Base-by-base conservation (phyloP, 495 filamentous ascomycete species). In the Diplogelasinospora grovesii region DNA sequence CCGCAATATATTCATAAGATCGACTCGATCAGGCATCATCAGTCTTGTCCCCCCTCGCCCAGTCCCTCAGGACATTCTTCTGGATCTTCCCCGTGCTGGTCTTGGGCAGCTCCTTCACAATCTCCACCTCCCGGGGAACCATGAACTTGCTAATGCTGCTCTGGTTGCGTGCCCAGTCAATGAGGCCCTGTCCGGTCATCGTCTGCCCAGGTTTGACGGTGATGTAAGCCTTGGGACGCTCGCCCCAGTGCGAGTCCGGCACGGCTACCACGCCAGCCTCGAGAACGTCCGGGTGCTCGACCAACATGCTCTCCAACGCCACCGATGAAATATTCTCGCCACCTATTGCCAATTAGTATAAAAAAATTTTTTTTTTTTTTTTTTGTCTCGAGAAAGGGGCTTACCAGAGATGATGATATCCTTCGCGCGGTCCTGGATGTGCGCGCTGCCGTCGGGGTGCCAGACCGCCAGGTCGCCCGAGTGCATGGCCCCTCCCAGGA, bases 281-380 rank as follows among this genome's bases (percentile, higher is more conserved):
- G 21, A 98, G 74, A 22, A 98, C 78, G 47, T 83, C 77, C 0
- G 90, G 86, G 54, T 98, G 93, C 36, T 81, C 82, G 19, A 79
- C 84, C n/a, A 98, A 75, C 84, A 94, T 87, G 39, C 78, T 75
- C 65, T 98, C 92, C 5, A 98, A 77, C 1, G 89, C 86, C 8
- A 98, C 82, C 2, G 85, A 92, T 8, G 86, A 94, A 39, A 98
- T 97, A 55, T 98, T 98, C 59, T 98, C 92, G 39, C 92, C 92
- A 33, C 92, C 88, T 92, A 37, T 27, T 7, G 23, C 18, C 8
- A 40, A 27, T 58, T 27, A 43, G 18, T n/a, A 14, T 0, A 5
- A 32, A 9, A 15, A 5, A 32, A 32, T 13, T 15, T 23, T 1
- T 22, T 5, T 21, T 19, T n/a, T n/a, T n/a, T n/a, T n/a, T n/a